These are phyloP conservation scores for Lodderomyces jiufengensis DNA, from an alignment of 1,139 yeast genomes.

Conservation along the genomic window DNA sequence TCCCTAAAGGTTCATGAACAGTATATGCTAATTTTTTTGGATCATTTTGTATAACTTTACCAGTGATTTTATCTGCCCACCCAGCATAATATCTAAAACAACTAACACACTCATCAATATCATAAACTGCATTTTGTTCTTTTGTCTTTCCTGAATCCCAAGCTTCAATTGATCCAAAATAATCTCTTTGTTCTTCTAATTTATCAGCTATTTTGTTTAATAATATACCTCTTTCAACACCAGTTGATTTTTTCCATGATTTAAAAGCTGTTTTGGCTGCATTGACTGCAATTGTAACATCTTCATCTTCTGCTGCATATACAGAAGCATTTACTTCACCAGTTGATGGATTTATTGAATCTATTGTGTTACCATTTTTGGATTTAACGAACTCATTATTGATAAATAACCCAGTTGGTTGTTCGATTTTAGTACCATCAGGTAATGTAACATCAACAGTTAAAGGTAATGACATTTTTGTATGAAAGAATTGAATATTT, in stretches of 20 bases:
- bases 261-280: constrained; percentile 72
- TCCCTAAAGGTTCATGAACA: constrained; percentile 77
- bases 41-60: constrained; percentile 64
- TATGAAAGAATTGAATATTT: no score
- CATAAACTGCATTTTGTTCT: constrained; percentile 47
- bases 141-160: constrained; percentile 80
- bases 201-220: constrained; percentile 60
- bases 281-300: constrained; percentile 72
- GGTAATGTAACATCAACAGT: constrained; percentile 49
- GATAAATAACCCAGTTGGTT: constrained; percentile 81
- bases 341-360: constrained; percentile 64
- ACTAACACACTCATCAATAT: constrained; percentile 55
- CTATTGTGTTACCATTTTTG: constrained; percentile 57
- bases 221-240: constrained; percentile 51
- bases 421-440: constrained; percentile 48
- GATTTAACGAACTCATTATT: constrained; percentile 74
- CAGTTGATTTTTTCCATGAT: constrained; percentile 44
- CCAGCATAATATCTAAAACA: constrained; percentile 75
- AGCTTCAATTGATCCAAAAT: constrained; percentile 66
- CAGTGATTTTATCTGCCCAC: constrained; percentile 78
- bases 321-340: constrained; percentile 65
- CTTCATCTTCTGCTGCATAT: constrained; percentile 62
- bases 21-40: constrained; percentile 72
- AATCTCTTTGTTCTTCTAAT: constrained; percentile 53
- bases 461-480: constrained; percentile 24